Percentiles rank a stretch among this genome's conserved stretches.
Evolutionary conservation across 1,139 yeast genomes (phyloP).

Genomic region (Wickerhamomyces sp.): DNA sequence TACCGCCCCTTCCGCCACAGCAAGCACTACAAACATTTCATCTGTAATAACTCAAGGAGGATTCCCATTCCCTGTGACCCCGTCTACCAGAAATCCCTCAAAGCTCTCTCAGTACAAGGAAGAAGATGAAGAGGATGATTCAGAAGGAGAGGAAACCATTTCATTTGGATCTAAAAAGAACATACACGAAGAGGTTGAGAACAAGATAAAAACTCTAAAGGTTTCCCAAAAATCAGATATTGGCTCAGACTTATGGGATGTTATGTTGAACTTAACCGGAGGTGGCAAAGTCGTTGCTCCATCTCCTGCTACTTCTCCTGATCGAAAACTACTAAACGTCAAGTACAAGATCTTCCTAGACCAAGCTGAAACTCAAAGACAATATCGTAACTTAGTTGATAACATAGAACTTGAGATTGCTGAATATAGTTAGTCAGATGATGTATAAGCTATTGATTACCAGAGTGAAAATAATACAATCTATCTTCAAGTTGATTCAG

Average conservation of each 20-base stretch:
- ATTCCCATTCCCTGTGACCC: constrained; percentile 51
- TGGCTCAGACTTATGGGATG: constrained; percentile 72
- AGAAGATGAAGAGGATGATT: constrained; percentile 31
- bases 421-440: neutral
- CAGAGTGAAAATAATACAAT: neutral
- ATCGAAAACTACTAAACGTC: constrained; percentile 62
- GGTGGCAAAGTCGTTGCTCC: constrained; percentile 79
- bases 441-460: too few species aligned
- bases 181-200: constrained; percentile 38
- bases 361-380: constrained; percentile 76
- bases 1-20: constrained; percentile 70
- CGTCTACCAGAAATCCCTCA: constrained; percentile 30
- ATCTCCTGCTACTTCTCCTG: constrained; percentile 49
- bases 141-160: constrained; percentile 40
- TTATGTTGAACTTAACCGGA: constrained; percentile 81
- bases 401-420: constrained; percentile 39
- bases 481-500: too few species aligned
- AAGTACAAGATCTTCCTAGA: constrained; percentile 85
- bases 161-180: constrained; percentile 56
- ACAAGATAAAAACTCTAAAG: constrained; percentile 24
- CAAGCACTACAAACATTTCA: constrained; percentile 51
- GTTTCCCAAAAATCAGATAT: constrained; percentile 14
- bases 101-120: too few species aligned
- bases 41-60: constrained; percentile 45
- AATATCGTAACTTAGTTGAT: constrained; percentile 68